Base-by-base conservation (phyloP, 495 filamentous ascomycete species). In the Neurospora discreta region DNA sequence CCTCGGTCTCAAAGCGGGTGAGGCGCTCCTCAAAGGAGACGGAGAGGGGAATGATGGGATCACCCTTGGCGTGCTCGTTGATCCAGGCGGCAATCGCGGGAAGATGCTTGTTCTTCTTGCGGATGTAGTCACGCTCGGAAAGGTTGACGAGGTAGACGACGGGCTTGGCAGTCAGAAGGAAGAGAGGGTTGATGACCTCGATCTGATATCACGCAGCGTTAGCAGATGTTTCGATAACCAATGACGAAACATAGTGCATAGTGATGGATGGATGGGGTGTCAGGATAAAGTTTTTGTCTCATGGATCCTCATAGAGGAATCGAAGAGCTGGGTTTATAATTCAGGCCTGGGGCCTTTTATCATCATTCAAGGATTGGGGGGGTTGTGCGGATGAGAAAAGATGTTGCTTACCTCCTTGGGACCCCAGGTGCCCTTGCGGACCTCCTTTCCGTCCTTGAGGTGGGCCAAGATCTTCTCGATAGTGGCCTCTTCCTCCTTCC, bases 241-340 rank as follows among this genome's bases (percentile, higher is more conserved):
- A 74, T 68, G 74, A 75, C 73, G 78, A 77, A 74, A 74, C 60
- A 72, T 74, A 60, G 38, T 36, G 74, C 60, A 78, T 75, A 87
- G 86, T 81, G 72, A 38, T 33, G 33, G 42, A 58, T 39, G 42
- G 33, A 15, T 4, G 39, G 40, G 41, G 81, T 84, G 76, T 84
- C 86, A 87, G 85, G 85, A 76, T 73, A 78, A 75, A 78, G 73
- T 84, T 81, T 85, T 90, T 82, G 90, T 97, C 92, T 96, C 95
- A 98, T 60, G 52, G 30, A 60, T 60, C 52, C 52, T 60, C 52
- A 30, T 30, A 4, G 52, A 60, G 85, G 88, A 89, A 90, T 98
- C 95, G 89, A 97, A 90, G 95, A 99, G 95, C 95, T 99, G 95
- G 95, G 95, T 92, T 97, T 74, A 94, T 92, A 86, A 85, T 93